Base-by-base conservation (phyloP, 1,139 yeast species). In the Petasospora fabianii region DNA sequence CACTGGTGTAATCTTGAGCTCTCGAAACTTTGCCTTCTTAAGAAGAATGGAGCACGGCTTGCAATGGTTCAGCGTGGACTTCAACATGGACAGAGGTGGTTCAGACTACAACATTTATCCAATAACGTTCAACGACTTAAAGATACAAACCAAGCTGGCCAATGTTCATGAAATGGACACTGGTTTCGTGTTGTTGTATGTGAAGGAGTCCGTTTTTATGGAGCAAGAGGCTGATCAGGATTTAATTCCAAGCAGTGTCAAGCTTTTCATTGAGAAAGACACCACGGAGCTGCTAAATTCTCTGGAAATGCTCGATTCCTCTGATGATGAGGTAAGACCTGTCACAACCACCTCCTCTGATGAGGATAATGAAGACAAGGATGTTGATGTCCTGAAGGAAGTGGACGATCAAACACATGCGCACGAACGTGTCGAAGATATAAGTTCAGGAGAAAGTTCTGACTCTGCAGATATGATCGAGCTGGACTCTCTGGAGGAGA, bases 151-250 rank as follows among this genome's bases (percentile, higher is more conserved):
- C 3, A 38, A 48, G 14, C 53, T 64, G 3, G n/a, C 10, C 11
- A 13, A 13, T 14, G 5, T n/a, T 3, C 6, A n/a, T 11, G 27
- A 17, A 9, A n/a, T 11, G 9, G 33, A 22, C 11, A 5, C 29
- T 10, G 51, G 67, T 0, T 46, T 65, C 42, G 53, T 61, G 1
- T 42, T 66, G 32, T 36, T 60, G 0, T 65, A 64, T 44, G 65
- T 55, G 3, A 56, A 41, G 29, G 42, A 56, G 28, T 47, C 59
- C 5, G 50, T 48, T 6, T 55, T 59, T 26, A 12, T 35, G 7
- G 39, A 41, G 31, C 21, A 41, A 27, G 3, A 14, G 6, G 24
- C 8, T 22, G 34, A 18, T 19, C 41, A 36, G 2, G 17, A 29
- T 11, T 24, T 26, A 1, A 16, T 46, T 6, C 53, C 56, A 6